phyloP scores from a whole-genome alignment of 139 green algal species.

The Chlorella ohadii region DNA sequence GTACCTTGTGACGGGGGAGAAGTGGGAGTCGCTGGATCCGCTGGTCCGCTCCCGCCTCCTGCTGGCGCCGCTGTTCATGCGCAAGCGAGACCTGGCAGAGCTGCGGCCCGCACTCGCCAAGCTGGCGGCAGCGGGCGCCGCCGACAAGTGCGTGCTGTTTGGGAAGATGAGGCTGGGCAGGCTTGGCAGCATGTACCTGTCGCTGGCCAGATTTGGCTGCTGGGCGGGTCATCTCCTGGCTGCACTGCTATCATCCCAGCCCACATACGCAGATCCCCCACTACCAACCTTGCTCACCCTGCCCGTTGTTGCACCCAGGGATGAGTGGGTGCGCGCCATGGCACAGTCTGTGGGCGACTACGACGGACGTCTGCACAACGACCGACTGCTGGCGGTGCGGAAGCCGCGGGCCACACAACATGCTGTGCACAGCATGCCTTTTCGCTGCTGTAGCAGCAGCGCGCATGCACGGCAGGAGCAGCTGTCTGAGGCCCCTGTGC shows the following conservation, averaged over 20 bases:
- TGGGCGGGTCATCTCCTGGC: no score
- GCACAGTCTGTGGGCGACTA: constrained; percentile 36
- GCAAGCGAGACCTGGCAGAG: constrained; percentile 28
- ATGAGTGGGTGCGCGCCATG: constrained; percentile 49
- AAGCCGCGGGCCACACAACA: no score
- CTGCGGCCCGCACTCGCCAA: constrained; percentile 15
- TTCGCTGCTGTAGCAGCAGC: no score
- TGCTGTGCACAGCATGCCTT: no score
- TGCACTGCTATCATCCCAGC: no score
- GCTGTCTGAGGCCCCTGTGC: no score
- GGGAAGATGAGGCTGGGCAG: neutral
- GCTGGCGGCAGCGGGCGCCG: constrained; percentile 13
- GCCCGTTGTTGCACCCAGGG: neutral
- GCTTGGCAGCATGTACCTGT: neutral
- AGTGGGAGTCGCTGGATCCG: constrained; percentile 48
- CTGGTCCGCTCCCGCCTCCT: constrained; percentile 42
- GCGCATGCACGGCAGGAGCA: no score
- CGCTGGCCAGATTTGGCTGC: no score
- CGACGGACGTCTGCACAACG: constrained; percentile 44
- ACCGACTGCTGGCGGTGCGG: neutral
- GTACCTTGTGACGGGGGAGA: constrained; percentile 24
- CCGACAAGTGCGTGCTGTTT: constrained; percentile 1
- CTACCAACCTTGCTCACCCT: no score
- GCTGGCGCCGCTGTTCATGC: constrained; percentile 42
- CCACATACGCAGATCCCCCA: no score